Evolutionary conservation across 2,329 filamentous ascomycete genomes (phyloP).

Genomic region (Emergomyces orientalis): DNA sequence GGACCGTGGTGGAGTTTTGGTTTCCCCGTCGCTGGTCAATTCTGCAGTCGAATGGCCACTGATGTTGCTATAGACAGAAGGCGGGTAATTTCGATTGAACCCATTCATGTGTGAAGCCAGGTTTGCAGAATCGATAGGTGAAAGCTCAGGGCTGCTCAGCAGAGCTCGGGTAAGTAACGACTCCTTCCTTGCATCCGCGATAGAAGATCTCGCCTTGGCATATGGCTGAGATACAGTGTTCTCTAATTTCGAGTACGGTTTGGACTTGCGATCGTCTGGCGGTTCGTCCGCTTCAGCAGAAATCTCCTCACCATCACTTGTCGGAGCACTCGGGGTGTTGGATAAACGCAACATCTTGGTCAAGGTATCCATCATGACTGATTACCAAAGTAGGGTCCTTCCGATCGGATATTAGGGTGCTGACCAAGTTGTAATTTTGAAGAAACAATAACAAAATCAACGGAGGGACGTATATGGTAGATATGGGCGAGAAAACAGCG

Average conservation of each 20-base stretch:
- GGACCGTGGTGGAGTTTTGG: constrained; percentile 81
- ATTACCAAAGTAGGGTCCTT: not conserved
- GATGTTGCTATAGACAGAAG: constrained; percentile 65
- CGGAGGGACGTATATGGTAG: not conserved
- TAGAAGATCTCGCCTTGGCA: constrained; percentile 39
- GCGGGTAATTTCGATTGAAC: constrained; percentile 32
- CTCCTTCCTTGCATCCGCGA: constrained; percentile 52
- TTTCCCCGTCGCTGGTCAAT: constrained; percentile 84
- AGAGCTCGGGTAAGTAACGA: constrained; percentile 85
- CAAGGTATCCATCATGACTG: constrained; percentile 10
- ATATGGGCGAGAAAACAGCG: not conserved
- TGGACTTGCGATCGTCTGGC: constrained; percentile 49
- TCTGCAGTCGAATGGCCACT: constrained; percentile 80
- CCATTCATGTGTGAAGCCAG: constrained; percentile 9
- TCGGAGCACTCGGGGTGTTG: constrained; percentile 30
- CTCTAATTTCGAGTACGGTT: constrained; percentile 15
- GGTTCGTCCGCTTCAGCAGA: constrained; percentile 78
- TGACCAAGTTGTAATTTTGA: not conserved
- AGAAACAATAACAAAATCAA: not conserved
- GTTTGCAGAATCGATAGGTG: constrained; percentile 22
- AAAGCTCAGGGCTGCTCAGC: constrained; percentile 52
- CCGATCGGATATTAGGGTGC: not conserved
- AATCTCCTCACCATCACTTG: constrained; percentile 51
- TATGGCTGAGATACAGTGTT: constrained; percentile 30
- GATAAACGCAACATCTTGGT: constrained; percentile 37